phyloP scores from a whole-genome alignment of 345 rosid species.

The Gossypium australe region DNA sequence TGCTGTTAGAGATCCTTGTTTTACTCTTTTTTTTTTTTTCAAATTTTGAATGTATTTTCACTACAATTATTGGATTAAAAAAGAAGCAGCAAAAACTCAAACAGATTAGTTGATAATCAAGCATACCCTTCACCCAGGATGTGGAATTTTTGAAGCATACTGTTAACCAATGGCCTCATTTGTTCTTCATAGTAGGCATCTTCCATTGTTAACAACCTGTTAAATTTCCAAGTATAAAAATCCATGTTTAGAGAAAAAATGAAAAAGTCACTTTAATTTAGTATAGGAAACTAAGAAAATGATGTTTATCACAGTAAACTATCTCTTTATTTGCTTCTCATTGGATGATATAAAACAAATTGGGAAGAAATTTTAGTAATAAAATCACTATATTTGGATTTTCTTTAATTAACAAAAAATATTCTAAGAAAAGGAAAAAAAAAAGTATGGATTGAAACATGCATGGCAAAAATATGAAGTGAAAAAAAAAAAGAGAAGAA shows the following conservation, averaged over 20 bases:
- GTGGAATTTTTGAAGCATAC: slow-evolving; percentile 52
- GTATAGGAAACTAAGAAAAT: not conserved
- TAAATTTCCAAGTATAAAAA: slow-evolving; percentile 15
- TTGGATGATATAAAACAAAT: not conserved
- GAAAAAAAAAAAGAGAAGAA: no score
- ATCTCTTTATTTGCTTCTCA: not conserved
- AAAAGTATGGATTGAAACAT: not conserved
- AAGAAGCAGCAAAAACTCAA: not conserved
- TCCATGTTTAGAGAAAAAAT: slow-evolving; percentile 14
- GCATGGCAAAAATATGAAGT: not conserved
- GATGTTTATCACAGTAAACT: not conserved
- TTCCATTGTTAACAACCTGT: slow-evolving; percentile 72
- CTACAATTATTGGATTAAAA: not conserved
- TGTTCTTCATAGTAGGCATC: slow-evolving; percentile 64
- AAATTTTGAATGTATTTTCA: not conserved
- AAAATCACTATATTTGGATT: not conserved
- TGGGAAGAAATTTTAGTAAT: not conserved
- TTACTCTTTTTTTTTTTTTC: not conserved
- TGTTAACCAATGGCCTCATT: slow-evolving; percentile 41
- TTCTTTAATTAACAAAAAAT: not conserved
- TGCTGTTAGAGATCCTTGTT: not conserved
- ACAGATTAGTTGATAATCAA: not conserved
- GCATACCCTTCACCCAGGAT: slow-evolving; percentile 83
- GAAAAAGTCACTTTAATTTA: not conserved
- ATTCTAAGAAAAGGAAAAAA: not conserved